Evolutionary conservation across 75 land plant genomes (phyloP), one percentile per base, ranked within the genome.

Genomic region (Picea glauca): DNA sequence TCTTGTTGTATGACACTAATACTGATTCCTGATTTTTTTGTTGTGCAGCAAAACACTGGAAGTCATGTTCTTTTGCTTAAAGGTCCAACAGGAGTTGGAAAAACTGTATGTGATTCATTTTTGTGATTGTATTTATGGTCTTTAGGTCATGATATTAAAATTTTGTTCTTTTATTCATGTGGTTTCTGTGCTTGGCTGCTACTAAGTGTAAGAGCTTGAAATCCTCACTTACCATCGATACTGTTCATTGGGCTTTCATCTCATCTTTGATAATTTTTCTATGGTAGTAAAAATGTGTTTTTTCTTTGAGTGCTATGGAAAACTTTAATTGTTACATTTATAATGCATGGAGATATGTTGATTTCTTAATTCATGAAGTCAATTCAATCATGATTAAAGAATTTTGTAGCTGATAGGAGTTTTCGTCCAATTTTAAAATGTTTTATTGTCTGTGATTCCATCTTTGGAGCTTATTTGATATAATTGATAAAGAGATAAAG

Each of bases 21-120:
- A 20, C 13, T 70, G 50, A 38, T 35, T 35, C 43, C 20, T 70
- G 11, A 13, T 3, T 50, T 56, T 33, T 58, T n/a, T 1, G 57
- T 13, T 83, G 40, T 81, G 15, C 91, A 90, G 93, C 75, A 79
- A 33, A 21, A 18, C 63, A 32, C 14, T 75, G 32, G 85, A 18
- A 84, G 78, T 78, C 59, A 81, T 13, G 83, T 88, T 74, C 89
- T 96, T 63, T 54, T 96, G 64, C 81, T 96, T 64, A 83, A 89
- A 80, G 99, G 99, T 50, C 98, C 83, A 77, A 81, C 99, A 75
- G 99, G 99, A 66, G 85, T 88, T 78, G 99, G 99, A 21, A 96
- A 96, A 86, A 90, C 97, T 77, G 98, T 93, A 85, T 57, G 92
- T 77, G 68, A 54, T 76, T 78, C 26, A 70, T 6, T 20, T 70